phyloP scores from a whole-genome alignment of 148 eudicot genomes.

The Euryodendron excelsum region DNA sequence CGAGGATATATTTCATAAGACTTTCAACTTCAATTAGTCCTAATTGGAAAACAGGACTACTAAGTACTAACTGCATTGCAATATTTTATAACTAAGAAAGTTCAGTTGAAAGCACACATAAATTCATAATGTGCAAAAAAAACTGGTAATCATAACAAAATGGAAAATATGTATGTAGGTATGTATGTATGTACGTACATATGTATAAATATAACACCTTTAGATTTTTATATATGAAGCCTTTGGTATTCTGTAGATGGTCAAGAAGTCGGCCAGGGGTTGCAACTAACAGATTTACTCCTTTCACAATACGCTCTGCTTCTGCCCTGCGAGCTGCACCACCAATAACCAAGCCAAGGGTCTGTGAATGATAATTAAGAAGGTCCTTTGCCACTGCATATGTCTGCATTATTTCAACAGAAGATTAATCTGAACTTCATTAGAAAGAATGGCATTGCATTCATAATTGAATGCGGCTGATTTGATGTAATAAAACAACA shows the following conservation, averaged over 20 bases:
- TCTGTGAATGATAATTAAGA: constrained; percentile 83
- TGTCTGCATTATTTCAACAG: constrained; percentile 48
- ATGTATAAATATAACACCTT: constrained; percentile 38
- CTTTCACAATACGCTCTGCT: constrained; percentile 79
- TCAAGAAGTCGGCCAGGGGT: constrained; percentile 98
- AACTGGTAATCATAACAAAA: neutral
- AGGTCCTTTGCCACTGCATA: constrained; percentile 88
- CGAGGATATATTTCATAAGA: neutral
- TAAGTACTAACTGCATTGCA: neutral
- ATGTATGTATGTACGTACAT: neutral
- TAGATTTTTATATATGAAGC: constrained; percentile 68
- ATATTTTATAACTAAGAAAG: neutral
- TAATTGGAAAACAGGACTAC: neutral
- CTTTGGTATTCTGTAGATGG: constrained; percentile 83
- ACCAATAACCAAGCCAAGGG: constrained; percentile 84
- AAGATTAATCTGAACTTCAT: neutral
- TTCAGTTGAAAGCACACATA: neutral
- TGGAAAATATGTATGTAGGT: neutral
- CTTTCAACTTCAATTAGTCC: neutral
- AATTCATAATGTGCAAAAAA: neutral
- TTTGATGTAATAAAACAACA: neutral
- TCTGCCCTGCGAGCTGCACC: constrained; percentile 73
- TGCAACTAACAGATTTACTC: constrained; percentile 78
- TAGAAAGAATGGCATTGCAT: neutral
- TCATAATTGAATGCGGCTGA: neutral